Evolutionary conservation across 1,139 yeast species (phyloP), one percentile per base, ranked within the genome.

Genomic region (Candida sp.): DNA sequence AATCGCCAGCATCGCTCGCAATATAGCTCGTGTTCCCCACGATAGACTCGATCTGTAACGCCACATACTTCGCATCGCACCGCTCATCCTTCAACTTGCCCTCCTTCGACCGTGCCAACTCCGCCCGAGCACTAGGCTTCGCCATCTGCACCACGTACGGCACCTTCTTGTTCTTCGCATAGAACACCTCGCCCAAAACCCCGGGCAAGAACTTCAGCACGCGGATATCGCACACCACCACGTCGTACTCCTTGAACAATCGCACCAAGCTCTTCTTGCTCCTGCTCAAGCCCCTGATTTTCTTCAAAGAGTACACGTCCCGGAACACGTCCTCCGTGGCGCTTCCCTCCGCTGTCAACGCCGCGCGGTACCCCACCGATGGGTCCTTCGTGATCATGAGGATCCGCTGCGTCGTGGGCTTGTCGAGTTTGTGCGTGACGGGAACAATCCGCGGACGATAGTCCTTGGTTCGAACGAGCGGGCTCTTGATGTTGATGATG

Each of bases 61-160:
- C 70, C 2, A 88, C 83, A 58, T 82, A 88, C 47, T 76, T 75
- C 0, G 88, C 78, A 54, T 88, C 92, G 57, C 86, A 80, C 49
- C 81, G 64, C 48, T 81, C 85, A 60, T 81, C 86, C 54, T 77
- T 78, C 33, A 76, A 61, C 52, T 77, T 77, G 44, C 68, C 66
- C 51, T 77, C 75, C 43, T 68, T 66, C 1, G 79, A 66, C 54
- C 67, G 71, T 27, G 68, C 66, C 9, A 70, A 68, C 49, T 65
- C 67, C 4, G 77, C 78, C 31, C 75, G 75, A 0, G 77, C 72
- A 32, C 72, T 68, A 7, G 84, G 83, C 55, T 68, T 76, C 0
- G 88, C 84, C 84, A 88, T 78, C 63, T 86, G 89, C 2, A 88
- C 63, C 76, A 85, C 80, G 59, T 75, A 81, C 4, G 94, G 94